A percentile compares a stretch with the other conserved stretches of the same genome.
These are phyloP conservation scores for Hamigera avellanea DNA, from an alignment of 495 filamentous ascomycete species.

Conservation along the genomic window DNA sequence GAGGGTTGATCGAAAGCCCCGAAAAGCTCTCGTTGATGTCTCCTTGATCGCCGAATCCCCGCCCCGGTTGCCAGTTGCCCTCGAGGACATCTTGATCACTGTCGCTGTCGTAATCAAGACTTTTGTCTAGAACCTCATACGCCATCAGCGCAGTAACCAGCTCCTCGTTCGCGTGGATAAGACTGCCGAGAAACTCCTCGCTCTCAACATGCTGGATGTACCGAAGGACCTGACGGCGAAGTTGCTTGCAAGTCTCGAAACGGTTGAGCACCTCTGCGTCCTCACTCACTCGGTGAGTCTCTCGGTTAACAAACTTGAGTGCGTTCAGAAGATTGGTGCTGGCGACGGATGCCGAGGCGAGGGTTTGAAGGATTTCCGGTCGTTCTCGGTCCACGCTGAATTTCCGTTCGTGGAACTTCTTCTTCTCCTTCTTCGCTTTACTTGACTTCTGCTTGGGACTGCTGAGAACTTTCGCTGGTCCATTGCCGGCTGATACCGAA, in stretches of 20 bases:
- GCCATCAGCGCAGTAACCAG: slow-evolving; percentile 88
- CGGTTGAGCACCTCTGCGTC: slow-evolving; percentile 62
- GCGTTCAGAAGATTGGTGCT: slow-evolving; percentile 86
- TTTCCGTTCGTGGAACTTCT: slow-evolving; percentile 32
- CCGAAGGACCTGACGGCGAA: slow-evolving; percentile 72
- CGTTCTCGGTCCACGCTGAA: slow-evolving; percentile 70
- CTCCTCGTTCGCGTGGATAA: slow-evolving; percentile 75
- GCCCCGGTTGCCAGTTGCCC: slow-evolving; percentile 22
- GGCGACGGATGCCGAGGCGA: slow-evolving; percentile 77
- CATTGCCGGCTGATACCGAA: slow-evolving; percentile 29
- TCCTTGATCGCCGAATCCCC: slow-evolving; percentile 12
- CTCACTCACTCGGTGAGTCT: slow-evolving; percentile 76
- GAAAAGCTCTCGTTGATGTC: slow-evolving; percentile 26
- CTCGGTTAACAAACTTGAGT: slow-evolving; percentile 82
- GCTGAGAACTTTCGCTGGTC: slow-evolving; percentile 25
- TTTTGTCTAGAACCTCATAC: slow-evolving; percentile 89
- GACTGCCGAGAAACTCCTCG: slow-evolving; percentile 66
- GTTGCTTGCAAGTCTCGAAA: slow-evolving; percentile 77
- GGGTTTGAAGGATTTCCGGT: slow-evolving; percentile 64
- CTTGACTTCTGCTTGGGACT: slow-evolving; percentile 23
- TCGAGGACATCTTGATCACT: slow-evolving; percentile 51
- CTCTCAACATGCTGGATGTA: slow-evolving; percentile 83
- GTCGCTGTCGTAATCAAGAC: slow-evolving; percentile 92
- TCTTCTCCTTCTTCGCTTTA: slow-evolving; percentile 26
- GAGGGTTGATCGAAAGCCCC: slow-evolving; percentile 29